A percentile compares a stretch with the other conserved stretches of the same genome.
Evolutionary conservation across 1,284 basidiomycete genomes (phyloP).

Genomic region (Xerocomus amazonicus): DNA sequence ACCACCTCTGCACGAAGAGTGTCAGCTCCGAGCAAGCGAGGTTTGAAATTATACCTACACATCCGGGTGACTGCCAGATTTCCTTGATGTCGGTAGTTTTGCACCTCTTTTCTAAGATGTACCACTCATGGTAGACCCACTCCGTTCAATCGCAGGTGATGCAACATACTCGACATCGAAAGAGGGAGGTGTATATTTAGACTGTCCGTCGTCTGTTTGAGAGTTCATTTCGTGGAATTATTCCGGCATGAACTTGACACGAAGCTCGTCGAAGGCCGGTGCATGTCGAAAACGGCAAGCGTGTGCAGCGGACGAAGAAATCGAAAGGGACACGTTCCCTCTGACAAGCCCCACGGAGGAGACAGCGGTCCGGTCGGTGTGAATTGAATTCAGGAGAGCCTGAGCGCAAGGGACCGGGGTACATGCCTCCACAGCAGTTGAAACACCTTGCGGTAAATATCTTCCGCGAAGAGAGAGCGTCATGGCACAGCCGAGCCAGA

Average conservation of each 20-base stretch:
- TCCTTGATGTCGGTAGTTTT: not conserved
- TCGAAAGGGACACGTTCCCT: slow-evolving; percentile 24
- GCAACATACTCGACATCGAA: too few species aligned
- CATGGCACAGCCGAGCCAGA: too few species aligned
- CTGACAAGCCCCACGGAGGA: slow-evolving; percentile 21
- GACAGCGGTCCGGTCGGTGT: slow-evolving; percentile 20
- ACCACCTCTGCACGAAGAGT: slow-evolving; percentile 19
- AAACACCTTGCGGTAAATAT: too few species aligned
- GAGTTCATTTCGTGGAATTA: slow-evolving; percentile 30
- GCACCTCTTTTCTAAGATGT: not conserved
- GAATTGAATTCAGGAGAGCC: too few species aligned
- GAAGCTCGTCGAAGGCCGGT: slow-evolving; percentile 38
- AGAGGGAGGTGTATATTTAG: slow-evolving; percentile 2
- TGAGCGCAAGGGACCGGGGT: too few species aligned
- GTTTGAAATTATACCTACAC: slow-evolving; percentile 23
- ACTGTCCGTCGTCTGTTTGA: slow-evolving; percentile 6
- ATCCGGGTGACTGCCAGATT: slow-evolving; percentile 27
- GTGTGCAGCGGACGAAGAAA: slow-evolving; percentile 19
- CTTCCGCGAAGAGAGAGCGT: too few species aligned
- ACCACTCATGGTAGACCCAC: too few species aligned
- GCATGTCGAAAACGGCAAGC: slow-evolving; percentile 39
- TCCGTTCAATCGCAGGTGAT: too few species aligned
- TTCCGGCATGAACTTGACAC: slow-evolving; percentile 42
- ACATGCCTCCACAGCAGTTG: too few species aligned
- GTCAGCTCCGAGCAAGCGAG: not conserved